Conservation (phyloP, 2,329 filamentous ascomycete genomes). For the Thermoascus crustaceus region DNA sequence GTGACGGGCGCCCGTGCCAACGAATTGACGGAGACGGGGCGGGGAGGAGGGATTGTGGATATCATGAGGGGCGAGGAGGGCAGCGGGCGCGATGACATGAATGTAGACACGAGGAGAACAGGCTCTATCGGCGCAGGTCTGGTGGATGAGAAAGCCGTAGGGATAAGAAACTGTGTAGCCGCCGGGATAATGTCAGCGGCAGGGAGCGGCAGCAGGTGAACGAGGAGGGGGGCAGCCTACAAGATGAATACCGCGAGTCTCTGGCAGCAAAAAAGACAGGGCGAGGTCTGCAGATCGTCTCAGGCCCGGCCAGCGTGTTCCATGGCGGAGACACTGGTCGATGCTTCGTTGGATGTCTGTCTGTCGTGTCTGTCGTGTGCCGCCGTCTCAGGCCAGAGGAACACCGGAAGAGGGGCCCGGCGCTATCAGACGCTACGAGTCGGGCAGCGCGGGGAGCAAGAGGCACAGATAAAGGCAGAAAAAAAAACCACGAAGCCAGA, state of each 20-base stretch:
- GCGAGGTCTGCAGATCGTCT: conserved; percentile 7
- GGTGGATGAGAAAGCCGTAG: neutral
- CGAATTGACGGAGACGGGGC: conserved; percentile 26
- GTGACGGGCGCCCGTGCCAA: conserved; percentile 17
- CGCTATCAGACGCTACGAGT: conserved; percentile 12
- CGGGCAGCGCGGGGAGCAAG: conserved; percentile 13
- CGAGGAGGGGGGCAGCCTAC: neutral
- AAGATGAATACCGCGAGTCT: neutral
- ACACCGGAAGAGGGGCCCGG: conserved; percentile 11
- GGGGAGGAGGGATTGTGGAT: conserved; percentile 22
- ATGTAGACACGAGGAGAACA: conserved; percentile 3
- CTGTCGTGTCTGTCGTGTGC: conserved; percentile 5
- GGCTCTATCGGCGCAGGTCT: neutral
- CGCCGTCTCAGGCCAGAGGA: conserved; percentile 5
- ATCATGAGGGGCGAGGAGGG: conserved; percentile 17
- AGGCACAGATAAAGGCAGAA: neutral
- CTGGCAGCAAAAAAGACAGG: neutral
- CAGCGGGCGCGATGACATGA: conserved; percentile 3
- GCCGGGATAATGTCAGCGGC: too few relatives aligned
- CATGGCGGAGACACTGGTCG: conserved; percentile 18
- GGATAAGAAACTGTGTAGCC: neutral
- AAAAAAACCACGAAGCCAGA: neutral
- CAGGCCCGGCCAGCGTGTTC: conserved; percentile 17
- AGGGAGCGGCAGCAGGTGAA: too few relatives aligned
- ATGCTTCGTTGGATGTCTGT: conserved; percentile 11